Evolutionary conservation across 345 rosid species (phyloP).

Genomic region (Aethionema arabicum): DNA sequence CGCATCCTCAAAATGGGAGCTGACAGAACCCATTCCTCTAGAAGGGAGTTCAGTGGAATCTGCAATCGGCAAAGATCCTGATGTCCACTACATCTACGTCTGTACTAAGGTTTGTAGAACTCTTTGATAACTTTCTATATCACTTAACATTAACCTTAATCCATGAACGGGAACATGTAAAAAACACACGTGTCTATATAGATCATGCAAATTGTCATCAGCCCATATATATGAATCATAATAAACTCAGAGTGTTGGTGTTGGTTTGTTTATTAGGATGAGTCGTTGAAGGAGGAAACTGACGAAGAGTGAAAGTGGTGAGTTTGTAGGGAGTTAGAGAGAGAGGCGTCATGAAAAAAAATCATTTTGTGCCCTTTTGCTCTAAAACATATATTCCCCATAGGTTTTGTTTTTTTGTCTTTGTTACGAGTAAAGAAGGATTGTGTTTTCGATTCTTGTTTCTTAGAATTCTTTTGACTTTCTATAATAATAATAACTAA

Average conservation of each 20-base stretch:
- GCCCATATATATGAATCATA: too few species aligned
- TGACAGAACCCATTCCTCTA: constrained; percentile 62
- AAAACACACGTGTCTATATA: too few species aligned
- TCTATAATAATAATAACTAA: too few species aligned
- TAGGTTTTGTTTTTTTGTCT: background rate
- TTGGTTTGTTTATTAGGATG: constrained; percentile 19
- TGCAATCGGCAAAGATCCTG: constrained; percentile 61
- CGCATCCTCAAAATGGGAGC: constrained; percentile 46
- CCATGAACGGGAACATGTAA: too few species aligned
- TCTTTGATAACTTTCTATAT: background rate
- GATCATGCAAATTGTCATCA: too few species aligned
- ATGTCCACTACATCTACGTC: constrained; percentile 72
- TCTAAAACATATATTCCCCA: background rate
- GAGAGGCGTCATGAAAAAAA: too few species aligned
- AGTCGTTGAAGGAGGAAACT: constrained; percentile 24
- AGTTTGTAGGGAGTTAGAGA: background rate
- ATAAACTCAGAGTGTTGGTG: too few species aligned
- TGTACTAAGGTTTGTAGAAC: constrained; percentile 54
- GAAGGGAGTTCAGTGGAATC: constrained; percentile 59
- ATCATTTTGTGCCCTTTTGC: constrained; percentile 2
- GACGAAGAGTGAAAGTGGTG: constrained; percentile 22
- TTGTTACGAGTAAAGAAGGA: constrained; percentile 2
- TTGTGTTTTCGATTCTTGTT: constrained; percentile 12
- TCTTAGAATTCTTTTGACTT: background rate
- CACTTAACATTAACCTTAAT: background rate